phyloP scores from a whole-genome alignment of 495 filamentous ascomycete genomes.

The Podospora didyma region DNA sequence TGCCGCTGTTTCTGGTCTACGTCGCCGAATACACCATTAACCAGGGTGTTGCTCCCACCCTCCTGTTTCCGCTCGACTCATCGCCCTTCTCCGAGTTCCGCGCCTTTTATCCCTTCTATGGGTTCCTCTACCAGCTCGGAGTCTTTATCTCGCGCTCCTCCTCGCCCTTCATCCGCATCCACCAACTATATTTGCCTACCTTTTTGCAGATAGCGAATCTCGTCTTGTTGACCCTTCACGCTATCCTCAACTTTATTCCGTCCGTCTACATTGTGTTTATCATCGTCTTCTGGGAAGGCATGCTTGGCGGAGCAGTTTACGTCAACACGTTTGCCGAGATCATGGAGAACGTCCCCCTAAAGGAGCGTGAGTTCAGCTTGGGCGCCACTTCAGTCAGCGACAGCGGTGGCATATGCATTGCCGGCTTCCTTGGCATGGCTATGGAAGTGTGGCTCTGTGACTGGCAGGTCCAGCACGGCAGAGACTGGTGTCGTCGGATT shows the following conservation, averaged over 20 bases:
- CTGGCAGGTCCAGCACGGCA: slow-evolving; percentile 73
- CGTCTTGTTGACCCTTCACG: slow-evolving; percentile 65
- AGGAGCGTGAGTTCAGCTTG: slow-evolving; percentile 86
- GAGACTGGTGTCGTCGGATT: slow-evolving; percentile 65
- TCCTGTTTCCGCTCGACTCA: slow-evolving; percentile 74
- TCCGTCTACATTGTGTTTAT: slow-evolving; percentile 77
- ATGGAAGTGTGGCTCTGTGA: slow-evolving; percentile 78
- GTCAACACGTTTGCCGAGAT: slow-evolving; percentile 96
- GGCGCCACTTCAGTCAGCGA: slow-evolving; percentile 90
- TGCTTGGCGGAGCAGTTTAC: slow-evolving; percentile 87
- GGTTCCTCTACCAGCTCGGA: slow-evolving; percentile 86
- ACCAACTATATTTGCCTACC: slow-evolving; percentile 74
- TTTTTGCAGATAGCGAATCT: slow-evolving; percentile 83
- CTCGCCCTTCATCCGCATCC: slow-evolving; percentile 78
- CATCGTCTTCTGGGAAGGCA: slow-evolving; percentile 91
- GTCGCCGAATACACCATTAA: slow-evolving; percentile 96
- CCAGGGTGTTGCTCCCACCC: slow-evolving; percentile 82
- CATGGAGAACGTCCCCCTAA: slow-evolving; percentile 65
- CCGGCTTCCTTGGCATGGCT: slow-evolving; percentile 79
- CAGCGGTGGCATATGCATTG: slow-evolving; percentile 84
- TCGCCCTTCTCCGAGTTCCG: slow-evolving; percentile 79
- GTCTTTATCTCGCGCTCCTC: slow-evolving; percentile 93
- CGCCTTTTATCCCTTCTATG: slow-evolving; percentile 87
- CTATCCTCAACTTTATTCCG: slow-evolving; percentile 74
- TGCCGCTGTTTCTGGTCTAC: slow-evolving; percentile 88